Base-by-base conservation (phyloP, 805 yeast species). In the Starmerella bombicola region DNA sequence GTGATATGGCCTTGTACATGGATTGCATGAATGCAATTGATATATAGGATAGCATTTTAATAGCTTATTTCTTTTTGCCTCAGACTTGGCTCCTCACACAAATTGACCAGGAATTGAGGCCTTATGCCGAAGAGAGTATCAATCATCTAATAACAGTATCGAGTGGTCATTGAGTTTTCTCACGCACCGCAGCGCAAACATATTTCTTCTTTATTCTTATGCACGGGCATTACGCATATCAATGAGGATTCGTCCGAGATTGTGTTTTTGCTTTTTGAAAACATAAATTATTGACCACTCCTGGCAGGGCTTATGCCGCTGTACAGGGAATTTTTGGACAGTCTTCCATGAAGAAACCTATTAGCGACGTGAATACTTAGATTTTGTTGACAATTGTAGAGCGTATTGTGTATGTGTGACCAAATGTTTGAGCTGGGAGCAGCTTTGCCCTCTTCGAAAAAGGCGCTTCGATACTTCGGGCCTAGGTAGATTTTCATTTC, bases 221-320 rank as follows among this genome's bases (percentile, higher is more conserved):
- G 97, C 98, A 80, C 80, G 98, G 97, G 97, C 95, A 88, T 85
- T 88, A 91, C 97, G 95, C 94, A 93, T 84, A 85, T 88, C 97
- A 86, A 95, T 88, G 98, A 88, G 97, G 98, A 91, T 85, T 86
- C 95, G 95, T 91, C 98, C 97, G 98, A 88, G 98, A 85, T 86
- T 93, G 94, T 88, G 97, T 91, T 83, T 88, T 88, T 88, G 98
- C 98, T 88, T 94, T 96, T 88, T 91, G 96, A 91, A 88, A 91
- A 83, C 86, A 83, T 76, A 7, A 29, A 77, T 79, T 80, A 91
- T 86, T 74, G 88, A 86, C 94, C 70, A 71, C 73, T 72, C 64
- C 67, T 62, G 48, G 36, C 42, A 43, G 54, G 33, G 31, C 32
- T 20, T 40, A 38, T 33, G 28, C 28, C 23, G 33, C 33, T 22